A percentile compares a stretch with the other conserved stretches of the same genome.
phyloP scores from a whole-genome alignment of 2,329 filamentous ascomycete genomes.

The Pseudogymnoascus sp. region DNA sequence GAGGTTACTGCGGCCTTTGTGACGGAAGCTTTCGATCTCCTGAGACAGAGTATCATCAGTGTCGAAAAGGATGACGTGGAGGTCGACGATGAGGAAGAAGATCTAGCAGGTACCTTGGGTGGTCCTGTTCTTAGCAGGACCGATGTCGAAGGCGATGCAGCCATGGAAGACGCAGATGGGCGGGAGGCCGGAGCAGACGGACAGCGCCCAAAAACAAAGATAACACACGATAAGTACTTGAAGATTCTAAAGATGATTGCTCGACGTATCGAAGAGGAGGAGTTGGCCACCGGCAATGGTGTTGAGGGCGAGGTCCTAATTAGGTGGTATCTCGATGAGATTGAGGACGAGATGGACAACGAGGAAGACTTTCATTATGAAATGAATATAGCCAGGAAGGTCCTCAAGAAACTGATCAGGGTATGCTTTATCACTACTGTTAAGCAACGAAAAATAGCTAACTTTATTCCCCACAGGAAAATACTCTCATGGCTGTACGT shows the following conservation, averaged over 20 bases:
- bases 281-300: conserved; percentile 66
- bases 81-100: conserved; percentile 70
- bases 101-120: conserved; percentile 38
- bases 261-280: conserved; percentile 73
- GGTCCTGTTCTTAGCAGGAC: conserved; percentile 27
- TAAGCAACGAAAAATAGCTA: conserved; percentile 46
- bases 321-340: conserved; percentile 86
- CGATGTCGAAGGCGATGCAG: conserved; percentile 40
- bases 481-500: conserved; percentile 75
- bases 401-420: conserved; percentile 93
- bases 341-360: conserved; percentile 70
- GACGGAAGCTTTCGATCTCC: conserved; percentile 80
- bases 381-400: conserved; percentile 66
- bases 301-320: conserved; percentile 75
- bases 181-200: conserved; percentile 40
- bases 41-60: conserved; percentile 91
- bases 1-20: conserved; percentile 82
- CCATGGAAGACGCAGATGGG: conserved; percentile 38
- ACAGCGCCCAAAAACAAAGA: conserved; percentile 60
- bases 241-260: conserved; percentile 82
- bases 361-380: conserved; percentile 77
- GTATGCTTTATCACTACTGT: conserved; percentile 40
- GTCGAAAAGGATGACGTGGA: conserved; percentile 98
- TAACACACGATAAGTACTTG: conserved; percentile 93
- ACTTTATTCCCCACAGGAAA: conserved; percentile 46